These are phyloP conservation scores for Eucalyptus regnans DNA, from an alignment of 345 rosid species.

Conservation along the genomic window DNA sequence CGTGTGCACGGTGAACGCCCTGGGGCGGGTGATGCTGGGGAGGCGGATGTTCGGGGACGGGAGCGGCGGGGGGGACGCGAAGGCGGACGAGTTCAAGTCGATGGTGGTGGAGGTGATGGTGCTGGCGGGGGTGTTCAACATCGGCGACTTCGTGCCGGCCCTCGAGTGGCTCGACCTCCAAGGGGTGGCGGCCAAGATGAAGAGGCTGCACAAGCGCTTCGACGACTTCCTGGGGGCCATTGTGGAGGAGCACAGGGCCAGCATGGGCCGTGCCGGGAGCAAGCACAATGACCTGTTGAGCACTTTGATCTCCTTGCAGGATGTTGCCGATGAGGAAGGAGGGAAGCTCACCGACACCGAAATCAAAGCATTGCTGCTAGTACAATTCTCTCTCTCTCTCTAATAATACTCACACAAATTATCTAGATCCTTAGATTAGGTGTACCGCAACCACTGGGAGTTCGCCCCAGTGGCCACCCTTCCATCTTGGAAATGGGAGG, in stretches of 20 bases:
- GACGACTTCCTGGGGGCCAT: slow-evolving; percentile 51
- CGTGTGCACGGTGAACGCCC: slow-evolving; percentile 61
- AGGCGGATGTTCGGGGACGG: slow-evolving; percentile 53
- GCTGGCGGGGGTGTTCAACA: slow-evolving; percentile 71
- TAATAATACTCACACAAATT: background rate
- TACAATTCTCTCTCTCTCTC: background rate
- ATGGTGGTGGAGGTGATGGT: slow-evolving; percentile 90
- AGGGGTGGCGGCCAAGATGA: slow-evolving; percentile 79
- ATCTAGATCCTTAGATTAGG: background rate
- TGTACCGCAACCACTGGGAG: background rate
- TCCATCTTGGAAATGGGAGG: too few species aligned
- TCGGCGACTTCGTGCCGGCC: slow-evolving; percentile 77
- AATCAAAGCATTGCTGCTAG: slow-evolving; percentile 81
- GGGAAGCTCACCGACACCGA: slow-evolving; percentile 63
- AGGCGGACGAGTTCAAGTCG: slow-evolving; percentile 78
- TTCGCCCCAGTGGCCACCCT: too few species aligned
- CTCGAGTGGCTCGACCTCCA: slow-evolving; percentile 82
- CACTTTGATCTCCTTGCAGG: slow-evolving; percentile 50
- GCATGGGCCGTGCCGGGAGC: background rate
- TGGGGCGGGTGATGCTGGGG: slow-evolving; percentile 79
- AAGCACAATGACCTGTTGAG: slow-evolving; percentile 37
- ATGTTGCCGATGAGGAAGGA: slow-evolving; percentile 33
- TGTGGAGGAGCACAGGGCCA: slow-evolving; percentile 47
- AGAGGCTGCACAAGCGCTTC: slow-evolving; percentile 66
- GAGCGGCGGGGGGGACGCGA: slow-evolving; percentile 26